phyloP scores from a whole-genome alignment of 495 filamentous ascomycete genomes.

The Neurospora sublineolata region DNA sequence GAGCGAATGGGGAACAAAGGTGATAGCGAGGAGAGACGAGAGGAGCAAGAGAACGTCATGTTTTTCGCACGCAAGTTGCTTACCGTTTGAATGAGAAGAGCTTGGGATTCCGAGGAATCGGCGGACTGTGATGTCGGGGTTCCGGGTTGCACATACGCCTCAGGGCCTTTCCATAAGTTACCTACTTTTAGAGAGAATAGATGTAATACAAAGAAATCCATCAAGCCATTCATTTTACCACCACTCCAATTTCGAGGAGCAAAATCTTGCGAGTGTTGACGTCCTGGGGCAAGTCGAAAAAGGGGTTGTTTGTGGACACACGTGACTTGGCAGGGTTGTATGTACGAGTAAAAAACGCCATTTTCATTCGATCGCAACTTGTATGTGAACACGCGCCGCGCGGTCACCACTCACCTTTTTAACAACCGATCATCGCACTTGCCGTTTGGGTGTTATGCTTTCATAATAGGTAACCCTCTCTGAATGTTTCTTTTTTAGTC shows the following conservation, averaged over 20 bases:
- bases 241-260: neutral
- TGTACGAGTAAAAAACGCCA: neutral
- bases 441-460: neutral
- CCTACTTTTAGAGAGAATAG: neutral
- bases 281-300: neutral
- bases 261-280: neutral
- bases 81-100: neutral
- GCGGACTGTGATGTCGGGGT: neutral
- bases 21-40: neutral
- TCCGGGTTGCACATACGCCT: neutral
- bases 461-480: neutral
- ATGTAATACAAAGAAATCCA: neutral
- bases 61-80: slow-evolving; percentile 5
- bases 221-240: neutral
- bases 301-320: neutral
- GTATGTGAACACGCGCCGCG: neutral
- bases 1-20: neutral
- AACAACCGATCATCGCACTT: neutral
- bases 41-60: slow-evolving; percentile 2
- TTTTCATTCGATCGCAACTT: neutral
- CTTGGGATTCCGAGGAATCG: neutral
- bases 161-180: neutral
- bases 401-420: neutral
- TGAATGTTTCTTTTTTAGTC: neutral
- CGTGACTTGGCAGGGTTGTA: neutral